Base-by-base conservation (phyloP, 345 rosid genomes). In the Hypericum androsaemum region DNA sequence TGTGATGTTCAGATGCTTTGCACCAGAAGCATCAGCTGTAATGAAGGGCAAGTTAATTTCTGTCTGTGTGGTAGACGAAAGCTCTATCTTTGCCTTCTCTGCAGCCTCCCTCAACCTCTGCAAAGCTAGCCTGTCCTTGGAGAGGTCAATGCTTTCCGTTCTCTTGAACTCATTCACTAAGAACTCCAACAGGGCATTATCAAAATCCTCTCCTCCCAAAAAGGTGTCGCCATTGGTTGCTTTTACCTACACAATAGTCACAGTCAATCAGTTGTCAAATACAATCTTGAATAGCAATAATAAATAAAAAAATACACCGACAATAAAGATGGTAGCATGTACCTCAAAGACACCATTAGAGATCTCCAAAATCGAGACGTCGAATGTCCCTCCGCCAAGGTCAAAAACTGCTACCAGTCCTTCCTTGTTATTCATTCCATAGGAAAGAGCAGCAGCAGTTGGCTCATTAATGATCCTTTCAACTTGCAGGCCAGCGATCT, bases 311-410 rank as follows among this genome's bases (percentile, higher is more conserved):
- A 6, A 41, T 16, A 62, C 1, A 0, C 6, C 6, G 40, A n/a
- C n/a, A 41, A 17, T n/a, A 8, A 5, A 46, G 8, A 12, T 46
- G 5, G 13, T 16, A 37, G 7, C 2, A 9, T 3, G 7, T 58
- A 69, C 73, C 73, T 69, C 73, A 55, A 69, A 69, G 41, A 69
- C 73, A 52, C 73, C 73, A 50, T 64, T 69, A 12, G 73, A 69
- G 37, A 69, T 69, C 65, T 69, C 73, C 15, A 69, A 51, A 32
- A 69, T 69, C 0, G 73, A 69, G 37, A 69, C 61, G 45, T 69
- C 73, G 28, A 67, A 67, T 6, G 71, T 67, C 10, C 71, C 71
- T 46, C 71, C 71, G 3, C 71, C 71, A 56, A 67, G 73, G 38
- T 69, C 73, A 55, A 69, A 69, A 37, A 69, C 73, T 28, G 73